Evolutionary conservation across 495 filamentous ascomycete species (phyloP), one percentile per base, ranked within the genome.

Genomic region (Cladorrhinum samala): DNA sequence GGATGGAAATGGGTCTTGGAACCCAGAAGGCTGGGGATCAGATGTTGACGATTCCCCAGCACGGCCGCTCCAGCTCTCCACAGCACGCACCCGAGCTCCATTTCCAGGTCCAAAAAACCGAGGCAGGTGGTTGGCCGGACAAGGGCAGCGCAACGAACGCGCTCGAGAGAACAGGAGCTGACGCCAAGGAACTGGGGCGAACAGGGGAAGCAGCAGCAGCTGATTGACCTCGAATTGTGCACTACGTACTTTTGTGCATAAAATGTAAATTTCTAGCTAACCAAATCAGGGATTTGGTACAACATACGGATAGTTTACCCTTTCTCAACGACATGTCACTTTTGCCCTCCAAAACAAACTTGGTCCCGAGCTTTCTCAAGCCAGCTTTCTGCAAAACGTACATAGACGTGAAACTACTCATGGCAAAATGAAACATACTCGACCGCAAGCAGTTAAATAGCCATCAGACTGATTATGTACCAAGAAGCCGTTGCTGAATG

Each of bases 71-170:
- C 58, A 45, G 56, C 47, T 49, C 30, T 30, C 48, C 40, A 42
- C 54, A 21, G 46, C 49, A 52, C 54, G 36, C 57, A 50, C 50
- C 56, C 56, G 46, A 58, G 64, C 59, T 67, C 58, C 60, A 60
- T 57, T 58, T 63, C 50, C 60, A 50, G 57, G 20, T 36, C 44
- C 24, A 44, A 43, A 59, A 50, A 62, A 58, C 65, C 62, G 63
- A 68, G 65, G 63, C 60, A 58, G 56, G 54, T 65, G 65, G 65
- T 68, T 68, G 63, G 65, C 60, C 60, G 57, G 60, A 50, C 56
- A 55, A 62, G 53, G n/a, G 44, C 38, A 54, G 3, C 21, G 30
- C 45, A 27, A 51, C 56, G 6, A 33, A 33, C 27, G 11, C 27
- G 27, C 27, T 11, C 27, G 6, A 11, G 45, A 46, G 46, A 38